These are phyloP conservation scores for Macrolepiota fuliginosa DNA, from an alignment of 768 basidiomycete species.

Conservation along the genomic window DNA sequence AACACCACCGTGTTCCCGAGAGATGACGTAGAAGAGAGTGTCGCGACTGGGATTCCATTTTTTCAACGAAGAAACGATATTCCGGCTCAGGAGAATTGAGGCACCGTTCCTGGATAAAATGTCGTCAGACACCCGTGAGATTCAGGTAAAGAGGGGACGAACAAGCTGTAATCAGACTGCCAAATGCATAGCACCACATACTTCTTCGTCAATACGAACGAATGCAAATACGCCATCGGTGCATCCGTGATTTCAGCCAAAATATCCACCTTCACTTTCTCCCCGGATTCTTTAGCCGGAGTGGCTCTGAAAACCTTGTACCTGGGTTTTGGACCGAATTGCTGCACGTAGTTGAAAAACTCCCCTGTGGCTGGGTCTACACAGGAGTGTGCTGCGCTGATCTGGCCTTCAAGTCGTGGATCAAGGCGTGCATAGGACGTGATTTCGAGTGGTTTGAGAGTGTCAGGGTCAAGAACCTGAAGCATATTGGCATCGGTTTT, in stretches of 20 bases:
- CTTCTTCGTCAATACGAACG: constrained; percentile 4
- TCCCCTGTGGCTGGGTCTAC: neutral
- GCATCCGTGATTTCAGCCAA: constrained; percentile 6
- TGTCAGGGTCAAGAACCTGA: neutral
- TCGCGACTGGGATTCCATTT: neutral
- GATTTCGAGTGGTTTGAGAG: constrained; percentile 1
- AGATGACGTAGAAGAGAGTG: constrained; percentile 4
- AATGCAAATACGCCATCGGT: constrained; percentile 9
- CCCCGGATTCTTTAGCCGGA: neutral
- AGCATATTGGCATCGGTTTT: constrained; percentile 3
- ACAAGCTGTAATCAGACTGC: constrained; percentile 6
- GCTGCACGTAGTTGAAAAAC: constrained; percentile 6
- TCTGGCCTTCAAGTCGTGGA: constrained; percentile 1
- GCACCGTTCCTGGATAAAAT: neutral
- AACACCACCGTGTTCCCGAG: neutral
- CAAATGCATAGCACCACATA: constrained; percentile 1
- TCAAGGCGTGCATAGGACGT: constrained; percentile 1
- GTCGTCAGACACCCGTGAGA: too few species aligned
- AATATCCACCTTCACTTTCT: constrained; percentile 1
- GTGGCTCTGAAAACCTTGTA: constrained; percentile 1
- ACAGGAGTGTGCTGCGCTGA: constrained; percentile 5
- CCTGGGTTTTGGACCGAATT: neutral
- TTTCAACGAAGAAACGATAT: neutral
- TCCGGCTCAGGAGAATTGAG: neutral
- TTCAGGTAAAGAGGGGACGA: neutral